A percentile compares a stretch with the other conserved stretches of the same genome.
Evolutionary conservation across 176 grass and related monocot genomes (phyloP).

Genomic region (Zoysia pacifica): DNA sequence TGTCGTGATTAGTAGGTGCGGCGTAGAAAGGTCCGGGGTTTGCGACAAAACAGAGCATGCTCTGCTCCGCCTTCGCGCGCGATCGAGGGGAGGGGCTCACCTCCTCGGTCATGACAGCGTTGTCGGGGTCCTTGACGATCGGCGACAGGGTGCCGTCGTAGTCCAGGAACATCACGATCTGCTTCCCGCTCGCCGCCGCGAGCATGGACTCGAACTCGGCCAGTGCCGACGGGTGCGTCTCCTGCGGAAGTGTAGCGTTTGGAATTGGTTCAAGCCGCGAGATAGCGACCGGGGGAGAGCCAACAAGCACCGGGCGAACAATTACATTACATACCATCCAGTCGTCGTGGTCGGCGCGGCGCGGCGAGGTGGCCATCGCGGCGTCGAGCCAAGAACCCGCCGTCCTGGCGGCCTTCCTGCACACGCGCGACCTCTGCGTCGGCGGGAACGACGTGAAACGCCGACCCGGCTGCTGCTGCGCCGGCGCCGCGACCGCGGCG

Average conservation of each 20-base stretch:
- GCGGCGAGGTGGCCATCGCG: not conserved
- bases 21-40: not conserved
- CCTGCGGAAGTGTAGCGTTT: conserved; percentile 27
- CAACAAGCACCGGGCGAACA: no score
- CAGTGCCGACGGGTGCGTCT: conserved; percentile 78
- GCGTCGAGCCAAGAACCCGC: not conserved
- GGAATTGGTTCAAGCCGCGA: no score
- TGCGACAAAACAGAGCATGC: conserved; percentile 28
- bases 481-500: conserved; percentile 1
- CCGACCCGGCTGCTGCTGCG: not conserved
- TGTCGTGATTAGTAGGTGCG: not conserved
- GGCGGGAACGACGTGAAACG: conserved; percentile 23
- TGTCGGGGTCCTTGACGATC: conserved; percentile 80
- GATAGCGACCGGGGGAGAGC: no score
- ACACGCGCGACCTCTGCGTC: not conserved
- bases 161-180: conserved; percentile 88
- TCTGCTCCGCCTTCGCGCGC: not conserved
- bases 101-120: conserved; percentile 71
- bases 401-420: conserved; percentile 13
- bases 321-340: conserved; percentile 19
- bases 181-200: conserved; percentile 59
- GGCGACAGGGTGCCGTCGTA: conserved; percentile 97
- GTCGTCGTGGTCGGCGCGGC: conserved; percentile 4
- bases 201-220: conserved; percentile 50
- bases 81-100: conserved; percentile 23